Conservation (phyloP, 768 basidiomycete genomes). For the Boletus rex-veris region DNA sequence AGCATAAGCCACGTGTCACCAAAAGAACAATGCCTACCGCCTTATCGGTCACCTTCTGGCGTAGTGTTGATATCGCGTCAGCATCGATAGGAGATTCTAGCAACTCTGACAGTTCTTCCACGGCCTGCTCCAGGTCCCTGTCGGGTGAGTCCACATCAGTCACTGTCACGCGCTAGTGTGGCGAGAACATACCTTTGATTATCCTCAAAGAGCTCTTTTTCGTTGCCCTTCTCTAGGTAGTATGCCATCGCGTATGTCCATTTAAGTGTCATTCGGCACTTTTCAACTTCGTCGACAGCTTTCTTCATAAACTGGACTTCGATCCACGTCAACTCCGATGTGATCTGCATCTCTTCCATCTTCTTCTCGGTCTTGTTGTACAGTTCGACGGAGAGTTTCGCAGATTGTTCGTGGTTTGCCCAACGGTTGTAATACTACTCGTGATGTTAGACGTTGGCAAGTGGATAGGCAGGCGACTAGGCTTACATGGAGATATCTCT, state of each 20-base stretch:
- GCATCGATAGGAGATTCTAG: conserved; percentile 89
- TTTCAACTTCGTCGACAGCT: conserved; percentile 88
- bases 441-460: background rate
- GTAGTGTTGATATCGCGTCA: conserved; percentile 72
- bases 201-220: conserved; percentile 95
- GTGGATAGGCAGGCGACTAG: background rate
- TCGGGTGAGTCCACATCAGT: background rate
- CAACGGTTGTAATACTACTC: conserved; percentile 97
- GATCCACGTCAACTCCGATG: conserved; percentile 92
- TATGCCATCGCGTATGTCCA: conserved; percentile 99
- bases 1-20: background rate
- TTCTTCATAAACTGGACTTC: conserved; percentile 99
- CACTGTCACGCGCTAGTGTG: background rate
- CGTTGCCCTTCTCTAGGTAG: conserved; percentile 85
- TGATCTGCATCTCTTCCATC: conserved; percentile 99
- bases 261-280: conserved; percentile 92
- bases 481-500: conserved; percentile 93
- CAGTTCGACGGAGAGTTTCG: conserved; percentile 88
- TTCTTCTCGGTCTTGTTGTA: conserved; percentile 98
- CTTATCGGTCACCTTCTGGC: conserved; percentile 95
- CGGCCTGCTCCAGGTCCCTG: conserved; percentile 91
- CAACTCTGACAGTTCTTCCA: conserved; percentile 91
- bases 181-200: conserved; percentile 71
- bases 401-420: conserved; percentile 99
- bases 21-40: conserved; percentile 50